Percentiles rank a stretch among this genome's conserved stretches.
Conservation (phyloP, 2,329 filamentous ascomycete genomes). For the Sclerotinia sclerotiorum region DNA sequence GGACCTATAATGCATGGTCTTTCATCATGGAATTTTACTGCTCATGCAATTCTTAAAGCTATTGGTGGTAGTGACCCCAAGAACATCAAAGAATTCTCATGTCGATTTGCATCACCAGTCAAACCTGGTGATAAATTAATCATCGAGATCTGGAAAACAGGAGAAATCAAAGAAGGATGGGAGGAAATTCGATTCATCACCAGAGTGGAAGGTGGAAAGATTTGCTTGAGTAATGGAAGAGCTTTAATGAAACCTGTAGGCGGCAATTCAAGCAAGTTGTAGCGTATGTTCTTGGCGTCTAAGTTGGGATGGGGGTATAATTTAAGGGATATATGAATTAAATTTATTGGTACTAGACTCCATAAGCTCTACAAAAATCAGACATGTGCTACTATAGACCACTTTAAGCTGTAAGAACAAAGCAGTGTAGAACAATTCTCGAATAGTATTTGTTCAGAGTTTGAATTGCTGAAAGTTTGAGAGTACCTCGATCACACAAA, state of each 20-base stretch:
- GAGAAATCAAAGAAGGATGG: constrained; percentile 64
- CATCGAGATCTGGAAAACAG: constrained; percentile 78
- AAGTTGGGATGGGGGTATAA: not conserved
- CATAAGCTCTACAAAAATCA: not conserved
- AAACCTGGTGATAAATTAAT: constrained; percentile 79
- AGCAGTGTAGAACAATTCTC: not conserved
- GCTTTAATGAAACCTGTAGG: constrained; percentile 58
- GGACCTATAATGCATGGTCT: constrained; percentile 87
- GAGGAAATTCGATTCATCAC: constrained; percentile 84
- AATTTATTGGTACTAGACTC: not conserved
- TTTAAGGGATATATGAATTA: not conserved
- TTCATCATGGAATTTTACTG: constrained; percentile 80
- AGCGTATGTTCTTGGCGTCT: not conserved
- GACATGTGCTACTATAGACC: not conserved
- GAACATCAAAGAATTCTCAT: constrained; percentile 86
- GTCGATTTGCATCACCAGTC: constrained; percentile 82
- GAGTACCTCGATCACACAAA: not conserved
- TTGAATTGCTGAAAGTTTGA: not conserved
- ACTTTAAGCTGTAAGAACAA: not conserved
- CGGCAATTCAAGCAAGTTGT: constrained; percentile 24
- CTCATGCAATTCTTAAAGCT: constrained; percentile 69
- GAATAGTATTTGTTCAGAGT: not conserved
- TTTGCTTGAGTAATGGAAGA: constrained; percentile 82
- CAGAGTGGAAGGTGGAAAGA: constrained; percentile 75
- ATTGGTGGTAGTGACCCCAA: constrained; percentile 75